These are phyloP conservation scores for Catharanthus roseus DNA, from an alignment of 257 asterid species.

Conservation along the genomic window DNA sequence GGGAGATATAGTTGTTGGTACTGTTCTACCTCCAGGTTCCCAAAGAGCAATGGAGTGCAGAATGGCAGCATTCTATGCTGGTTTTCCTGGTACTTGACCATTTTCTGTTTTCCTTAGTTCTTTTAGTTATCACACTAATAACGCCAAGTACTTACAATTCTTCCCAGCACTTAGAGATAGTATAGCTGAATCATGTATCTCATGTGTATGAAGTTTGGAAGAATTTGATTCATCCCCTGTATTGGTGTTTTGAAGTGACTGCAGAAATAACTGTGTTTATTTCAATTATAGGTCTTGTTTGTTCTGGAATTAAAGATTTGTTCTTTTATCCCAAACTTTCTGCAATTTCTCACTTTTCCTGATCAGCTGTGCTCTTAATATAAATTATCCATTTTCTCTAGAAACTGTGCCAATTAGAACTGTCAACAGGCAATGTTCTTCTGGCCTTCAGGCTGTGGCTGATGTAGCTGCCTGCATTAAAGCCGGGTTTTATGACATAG, in stretches of 20 bases:
- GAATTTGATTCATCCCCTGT: not conserved
- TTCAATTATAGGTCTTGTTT: not conserved
- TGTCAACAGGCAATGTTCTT: slow-evolving; percentile 87
- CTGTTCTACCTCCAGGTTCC: slow-evolving; percentile 87
- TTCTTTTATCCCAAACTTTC: not conserved
- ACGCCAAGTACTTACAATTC: not conserved
- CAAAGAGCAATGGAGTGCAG: slow-evolving; percentile 81
- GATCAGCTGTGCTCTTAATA: not conserved
- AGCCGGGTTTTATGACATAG: slow-evolving; percentile 89
- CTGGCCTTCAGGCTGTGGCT: slow-evolving; percentile 95
- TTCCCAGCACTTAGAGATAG: not conserved
- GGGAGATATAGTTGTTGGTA: slow-evolving; percentile 91
- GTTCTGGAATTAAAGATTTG: not conserved
- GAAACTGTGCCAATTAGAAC: slow-evolving; percentile 82
- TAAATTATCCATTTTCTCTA: slow-evolving; percentile 25
- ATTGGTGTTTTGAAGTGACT: not conserved
- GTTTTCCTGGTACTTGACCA: slow-evolving; percentile 68
- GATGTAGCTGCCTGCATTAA: slow-evolving; percentile 88
- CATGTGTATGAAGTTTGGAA: not conserved
- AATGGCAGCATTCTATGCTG: slow-evolving; percentile 89
- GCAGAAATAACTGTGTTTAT: not conserved
- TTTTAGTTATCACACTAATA: not conserved
- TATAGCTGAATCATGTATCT: not conserved
- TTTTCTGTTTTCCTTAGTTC: not conserved
- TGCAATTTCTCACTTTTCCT: not conserved